Evolutionary conservation across 2,329 filamentous ascomycete genomes (phyloP), one percentile per base, ranked within the genome.

Genomic region (Pseudogymnoascus destructans): DNA sequence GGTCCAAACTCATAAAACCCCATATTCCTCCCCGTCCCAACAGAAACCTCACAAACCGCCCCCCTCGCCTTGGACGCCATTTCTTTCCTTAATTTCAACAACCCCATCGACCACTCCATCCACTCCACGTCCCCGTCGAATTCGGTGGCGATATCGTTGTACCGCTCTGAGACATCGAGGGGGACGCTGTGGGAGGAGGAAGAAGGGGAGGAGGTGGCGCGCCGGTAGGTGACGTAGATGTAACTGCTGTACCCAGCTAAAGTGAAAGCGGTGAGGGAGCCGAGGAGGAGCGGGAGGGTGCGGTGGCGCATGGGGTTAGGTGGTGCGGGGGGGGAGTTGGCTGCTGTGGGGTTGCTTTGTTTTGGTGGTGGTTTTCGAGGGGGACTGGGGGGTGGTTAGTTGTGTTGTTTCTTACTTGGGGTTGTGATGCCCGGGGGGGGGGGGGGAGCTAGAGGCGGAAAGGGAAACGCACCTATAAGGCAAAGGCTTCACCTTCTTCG

Each of bases 1-100:
- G 59, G 71, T 72, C 80, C 80, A 85, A 65, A 38, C 2, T 77
- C 72, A 66, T 84, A 84, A 67, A 77, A 80, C 36, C 74, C 72
- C 13, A 84, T 66, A 64, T 85, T 85, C 10, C 82, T 74, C 3
- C 82, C 82, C 2, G 81, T 82, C 15, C 82, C 82, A 59, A 84
- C 75, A 15, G 80, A 81, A 10, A 85, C 73, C 68, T 85, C 82
- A 30, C 84, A 74, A 10, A 85, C 81, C 66, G 82, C 72, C 1
- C 82, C 82, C 0, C 67, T 67, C 5, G 77, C 80, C 30, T 70
- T 67, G 10, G 68, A 65, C 1, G 76, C 77, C 23, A 85, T 70
- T 19, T 71, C 70, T 56, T 71, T 71, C 9, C 82, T 75, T 57
- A 83, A 69, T 15, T 68, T 70, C 5, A 72, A 75, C 63, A 84